Evolutionary conservation across 2,329 filamentous ascomycete species (phyloP).

Genomic region (Fusarium sp.): DNA sequence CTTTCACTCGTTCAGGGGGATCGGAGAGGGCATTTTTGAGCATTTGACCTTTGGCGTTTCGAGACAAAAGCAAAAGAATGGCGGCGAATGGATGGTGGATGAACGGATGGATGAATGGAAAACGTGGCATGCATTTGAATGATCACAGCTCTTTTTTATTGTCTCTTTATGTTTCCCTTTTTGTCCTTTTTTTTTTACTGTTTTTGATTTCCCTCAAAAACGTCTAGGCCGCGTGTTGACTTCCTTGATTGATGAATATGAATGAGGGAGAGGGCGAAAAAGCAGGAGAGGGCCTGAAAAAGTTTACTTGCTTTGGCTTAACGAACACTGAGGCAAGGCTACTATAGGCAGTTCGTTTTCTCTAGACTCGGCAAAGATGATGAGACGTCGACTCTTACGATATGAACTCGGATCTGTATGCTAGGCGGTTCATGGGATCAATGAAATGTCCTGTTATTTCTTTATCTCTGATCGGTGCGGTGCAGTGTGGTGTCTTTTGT

Average conservation of each 20-base stretch:
- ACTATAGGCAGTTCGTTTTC: constrained; percentile 16
- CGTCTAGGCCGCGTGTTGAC: constrained; percentile 20
- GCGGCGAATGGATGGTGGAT: constrained; percentile 43
- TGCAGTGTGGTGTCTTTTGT: neutral
- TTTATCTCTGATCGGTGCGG: neutral
- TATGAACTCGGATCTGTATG: constrained; percentile 33
- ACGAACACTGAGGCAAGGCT: neutral
- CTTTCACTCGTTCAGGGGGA: constrained; percentile 22
- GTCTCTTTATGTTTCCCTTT: constrained; percentile 30
- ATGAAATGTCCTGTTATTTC: constrained; percentile 39
- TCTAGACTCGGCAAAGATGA: constrained; percentile 21
- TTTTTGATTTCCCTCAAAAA: constrained; percentile 34
- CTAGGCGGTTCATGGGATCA: constrained; percentile 41
- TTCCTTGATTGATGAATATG: constrained; percentile 1
- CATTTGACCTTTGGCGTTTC: constrained; percentile 44
- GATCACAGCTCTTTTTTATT: constrained; percentile 40
- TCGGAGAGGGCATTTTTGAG: constrained; percentile 36
- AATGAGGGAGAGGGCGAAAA: neutral
- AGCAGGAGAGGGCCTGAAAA: constrained; percentile 17
- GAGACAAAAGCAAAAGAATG: constrained; percentile 44
- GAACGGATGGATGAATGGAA: constrained; percentile 43
- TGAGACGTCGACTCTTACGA: constrained; percentile 17
- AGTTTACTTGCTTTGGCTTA: constrained; percentile 20
- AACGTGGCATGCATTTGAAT: constrained; percentile 46
- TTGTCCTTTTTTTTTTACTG: constrained; percentile 8